These are phyloP conservation scores for Acmispon strigosus DNA, from an alignment of 306 rosid genomes.

Conservation along the genomic window DNA sequence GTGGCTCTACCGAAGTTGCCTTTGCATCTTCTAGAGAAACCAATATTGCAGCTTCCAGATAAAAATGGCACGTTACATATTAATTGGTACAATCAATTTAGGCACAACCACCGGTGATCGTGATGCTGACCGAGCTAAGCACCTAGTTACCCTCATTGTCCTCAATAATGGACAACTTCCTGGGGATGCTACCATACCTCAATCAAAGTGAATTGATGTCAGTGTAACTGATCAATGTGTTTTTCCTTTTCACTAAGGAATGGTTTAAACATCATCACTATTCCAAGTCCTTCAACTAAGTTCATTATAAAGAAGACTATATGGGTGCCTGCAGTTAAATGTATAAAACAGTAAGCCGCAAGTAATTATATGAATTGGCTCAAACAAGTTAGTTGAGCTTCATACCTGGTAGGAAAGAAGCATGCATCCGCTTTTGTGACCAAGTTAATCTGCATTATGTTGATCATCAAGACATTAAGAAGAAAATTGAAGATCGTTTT, in stretches of 20 bases:
- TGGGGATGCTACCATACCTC: background rate
- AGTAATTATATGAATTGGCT: too few relatives aligned
- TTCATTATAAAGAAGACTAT: constrained; percentile 24
- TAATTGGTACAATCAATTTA: background rate
- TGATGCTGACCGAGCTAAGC: background rate
- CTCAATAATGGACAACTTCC: too few relatives aligned
- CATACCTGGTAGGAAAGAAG: too few relatives aligned
- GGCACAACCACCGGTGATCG: background rate
- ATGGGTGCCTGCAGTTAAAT: constrained; percentile 24
- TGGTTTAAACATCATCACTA: constrained; percentile 32
- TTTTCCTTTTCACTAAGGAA: too few relatives aligned
- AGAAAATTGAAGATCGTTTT: background rate
- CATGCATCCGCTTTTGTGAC: too few relatives aligned
- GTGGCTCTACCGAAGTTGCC: too few relatives aligned
- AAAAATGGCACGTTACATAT: background rate
- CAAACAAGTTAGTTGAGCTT: too few relatives aligned
- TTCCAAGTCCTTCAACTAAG: constrained; percentile 20
- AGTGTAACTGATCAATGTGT: too few relatives aligned
- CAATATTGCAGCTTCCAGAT: too few relatives aligned
- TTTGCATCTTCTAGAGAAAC: too few relatives aligned
- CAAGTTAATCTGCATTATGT: too few relatives aligned
- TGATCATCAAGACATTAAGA: background rate
- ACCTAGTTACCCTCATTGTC: background rate
- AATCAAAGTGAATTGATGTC: background rate
- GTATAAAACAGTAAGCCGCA: background rate